Base-by-base conservation (phyloP, 179 eudicot species). In the Silene vulgaris region DNA sequence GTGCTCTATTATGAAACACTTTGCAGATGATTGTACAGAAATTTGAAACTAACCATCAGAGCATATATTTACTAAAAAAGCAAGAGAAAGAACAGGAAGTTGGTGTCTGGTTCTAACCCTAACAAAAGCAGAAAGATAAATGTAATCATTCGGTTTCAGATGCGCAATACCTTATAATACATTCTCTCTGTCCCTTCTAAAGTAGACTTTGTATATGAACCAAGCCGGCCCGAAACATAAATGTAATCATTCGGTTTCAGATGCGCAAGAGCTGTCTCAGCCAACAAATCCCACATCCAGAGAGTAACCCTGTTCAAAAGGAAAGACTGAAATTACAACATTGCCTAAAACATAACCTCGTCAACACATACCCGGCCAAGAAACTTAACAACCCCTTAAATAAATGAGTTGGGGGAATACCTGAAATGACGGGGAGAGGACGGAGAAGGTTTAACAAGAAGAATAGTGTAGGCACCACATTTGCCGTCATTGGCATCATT, bases 211-310 rank as follows among this genome's bases (percentile, higher is more conserved):
- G 72, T 73, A 72, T 72, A 84, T 63, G 91, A 87, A 59, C 75
- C 76, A 12, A 93, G 80, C 69, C 71, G 78, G 66, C 98, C 97
- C 43, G 93, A 87, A 75, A 93, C 90, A 70, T 87, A 90, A 50
- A 93, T 78, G 71, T 70, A 84, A 76, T 93, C 97, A 65, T 86
- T 71, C 64, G 76, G 83, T 76, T 88, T 89, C 78, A 93, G 65
- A 88, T 93, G 93, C 43, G 81, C 77, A 59, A 82, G 54, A 45
- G 89, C 89, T 75, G 79, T 78, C 74, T 86, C 83, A n/a, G 95
- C 97, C 82, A 91, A 82, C 71, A 85, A 85, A 71, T 73, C 80
- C 98, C 90, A 80, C 87, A 91, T 84, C 45, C 35, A 69, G 79
- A 93, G 80, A 1, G 50, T 43, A 80, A 93, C 80, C 82, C 98